Conservation (phyloP, 345 rosid species). For the Gossypioides kirkii region DNA sequence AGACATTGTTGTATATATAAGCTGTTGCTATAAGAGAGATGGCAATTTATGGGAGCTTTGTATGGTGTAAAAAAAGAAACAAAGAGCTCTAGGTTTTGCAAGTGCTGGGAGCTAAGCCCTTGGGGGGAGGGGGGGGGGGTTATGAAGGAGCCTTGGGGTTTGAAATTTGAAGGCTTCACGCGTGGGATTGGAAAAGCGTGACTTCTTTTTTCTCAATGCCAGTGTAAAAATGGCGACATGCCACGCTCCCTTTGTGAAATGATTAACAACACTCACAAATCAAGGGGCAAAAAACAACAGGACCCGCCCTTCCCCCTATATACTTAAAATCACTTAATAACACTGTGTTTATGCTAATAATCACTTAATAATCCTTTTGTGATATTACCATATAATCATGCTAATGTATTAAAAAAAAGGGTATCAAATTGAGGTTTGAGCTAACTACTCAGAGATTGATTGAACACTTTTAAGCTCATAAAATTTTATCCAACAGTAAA, state of each 20-base stretch:
- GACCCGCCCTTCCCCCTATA: neutral
- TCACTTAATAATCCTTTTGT: too few species aligned
- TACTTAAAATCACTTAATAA: neutral
- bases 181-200: constrained; percentile 47
- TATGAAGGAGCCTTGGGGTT: constrained; percentile 40
- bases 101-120: neutral
- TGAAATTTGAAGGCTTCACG: constrained; percentile 50
- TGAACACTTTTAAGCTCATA: too few species aligned
- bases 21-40: constrained; percentile 3
- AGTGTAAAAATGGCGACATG: neutral
- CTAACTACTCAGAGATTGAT: too few species aligned
- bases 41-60: neutral
- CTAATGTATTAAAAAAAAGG: too few species aligned
- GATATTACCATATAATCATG: too few species aligned
- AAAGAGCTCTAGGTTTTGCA: neutral
- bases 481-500: too few species aligned
- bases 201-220: constrained; percentile 21
- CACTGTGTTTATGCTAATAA: neutral
- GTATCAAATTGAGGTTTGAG: too few species aligned
- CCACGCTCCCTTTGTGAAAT: constrained; percentile 12
- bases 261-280: neutral
- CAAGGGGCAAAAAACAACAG: neutral
- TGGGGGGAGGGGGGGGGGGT: too few species aligned
- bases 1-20: constrained; percentile 27
- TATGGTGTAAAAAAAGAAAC: too few species aligned